Evolutionary conservation across 805 yeast genomes (phyloP).

Genomic region (Pichia sporocuriosa): DNA sequence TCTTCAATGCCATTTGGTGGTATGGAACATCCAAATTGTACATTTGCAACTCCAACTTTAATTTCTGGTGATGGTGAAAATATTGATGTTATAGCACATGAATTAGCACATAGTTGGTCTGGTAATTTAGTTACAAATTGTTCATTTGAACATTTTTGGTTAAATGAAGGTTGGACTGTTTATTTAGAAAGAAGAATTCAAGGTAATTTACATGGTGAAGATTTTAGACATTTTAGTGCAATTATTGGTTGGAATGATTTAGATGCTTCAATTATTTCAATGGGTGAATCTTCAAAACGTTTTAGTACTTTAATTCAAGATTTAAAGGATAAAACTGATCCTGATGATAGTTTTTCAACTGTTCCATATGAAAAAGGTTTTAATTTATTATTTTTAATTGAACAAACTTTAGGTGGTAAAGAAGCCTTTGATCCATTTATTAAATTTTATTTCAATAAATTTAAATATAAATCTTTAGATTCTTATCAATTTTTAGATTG

Average conservation of each 20-base stretch:
- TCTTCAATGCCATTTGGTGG: slow-evolving; percentile 83
- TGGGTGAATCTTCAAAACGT: slow-evolving; percentile 46
- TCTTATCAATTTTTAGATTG: slow-evolving; percentile 75
- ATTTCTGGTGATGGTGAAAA: slow-evolving; percentile 79
- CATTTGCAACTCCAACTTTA: slow-evolving; percentile 85
- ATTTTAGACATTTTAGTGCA: slow-evolving; percentile 70
- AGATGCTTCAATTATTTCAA: slow-evolving; percentile 55
- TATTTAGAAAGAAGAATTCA: slow-evolving; percentile 80
- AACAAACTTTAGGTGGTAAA: slow-evolving; percentile 67
- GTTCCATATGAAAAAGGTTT: slow-evolving; percentile 93
- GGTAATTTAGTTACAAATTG: slow-evolving; percentile 87
- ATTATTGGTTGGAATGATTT: slow-evolving; percentile 87
- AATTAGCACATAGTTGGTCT: slow-evolving; percentile 87
- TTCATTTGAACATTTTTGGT: slow-evolving; percentile 92
- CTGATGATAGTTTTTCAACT: slow-evolving; percentile 82
- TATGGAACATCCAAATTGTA: slow-evolving; percentile 90
- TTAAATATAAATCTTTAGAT: slow-evolving; percentile 65
- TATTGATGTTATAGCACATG: slow-evolving; percentile 88
- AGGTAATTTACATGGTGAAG: slow-evolving; percentile 73
- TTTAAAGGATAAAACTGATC: slow-evolving; percentile 64
- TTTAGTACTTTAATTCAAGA: slow-evolving; percentile 65
- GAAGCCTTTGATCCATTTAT: slow-evolving; percentile 71
- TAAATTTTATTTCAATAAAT: slow-evolving; percentile 66
- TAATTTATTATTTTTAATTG: slow-evolving; percentile 69
- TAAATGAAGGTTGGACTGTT: slow-evolving; percentile 95